Evolutionary conservation across 352 stramenopile genomes (phyloP), one percentile per base, ranked within the genome.

Genomic region (Aphanomyces cochlioides): DNA sequence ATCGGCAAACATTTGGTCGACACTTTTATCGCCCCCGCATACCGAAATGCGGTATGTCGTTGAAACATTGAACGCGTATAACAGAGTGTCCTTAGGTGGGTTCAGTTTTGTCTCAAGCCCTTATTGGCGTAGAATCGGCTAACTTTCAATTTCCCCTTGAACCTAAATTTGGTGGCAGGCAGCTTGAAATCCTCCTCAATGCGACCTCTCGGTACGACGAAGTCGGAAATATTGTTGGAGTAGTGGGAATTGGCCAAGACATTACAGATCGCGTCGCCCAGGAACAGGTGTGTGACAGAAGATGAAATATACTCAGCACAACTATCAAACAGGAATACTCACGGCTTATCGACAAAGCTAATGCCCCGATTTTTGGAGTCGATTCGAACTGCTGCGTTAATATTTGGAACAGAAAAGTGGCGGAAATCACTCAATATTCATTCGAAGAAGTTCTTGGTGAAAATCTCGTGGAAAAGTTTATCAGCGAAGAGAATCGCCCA

Each of bases 331-430:
- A 94, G 69, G 87, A 96, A 47, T 94, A 96, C 67, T 78, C 77
- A 1, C 78, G 88, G 4, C 63, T 97, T 19, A 95, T 97, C 67
- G 90, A 97, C 56, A 96, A 85, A 4, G 89, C 90, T 0, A 96
- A 97, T 57, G 86, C 89, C 0, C 88, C 90, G 19, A 96, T 96
- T 54, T 96, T 97, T 57, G 90, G 89, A 40, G 86, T 96, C 15
- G 87, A 96, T 65, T 73, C 76, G 37, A 77, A 95, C 43, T 86
- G 88, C 4, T 73, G 74, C 19, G 88, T 96, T 7, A 94, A 93
- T 59, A 95, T 96, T 69, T 96, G 88, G 88, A 96, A 98, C 73
- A 85, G 96, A 54, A 97, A 97, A 71, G 89, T 90, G 7, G 85
- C 84, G 7, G 85, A 95, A 34, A 92, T 95, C 65, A 98, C 92